phyloP scores from a whole-genome alignment of 257 asterid genomes.

The Solanum peruvianum region DNA sequence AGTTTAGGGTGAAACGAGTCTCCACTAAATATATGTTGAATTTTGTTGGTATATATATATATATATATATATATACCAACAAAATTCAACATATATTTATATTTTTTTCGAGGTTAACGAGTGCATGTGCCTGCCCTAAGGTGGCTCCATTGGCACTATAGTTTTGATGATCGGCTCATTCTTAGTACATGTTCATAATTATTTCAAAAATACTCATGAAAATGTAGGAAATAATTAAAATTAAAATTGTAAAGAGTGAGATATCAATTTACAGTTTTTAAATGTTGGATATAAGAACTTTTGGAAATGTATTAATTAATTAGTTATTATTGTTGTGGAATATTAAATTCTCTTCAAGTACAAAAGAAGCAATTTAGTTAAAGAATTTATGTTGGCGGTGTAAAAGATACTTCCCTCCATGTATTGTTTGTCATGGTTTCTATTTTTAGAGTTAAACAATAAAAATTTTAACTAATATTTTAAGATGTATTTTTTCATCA shows the following conservation, averaged over 20 bases:
- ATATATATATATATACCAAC: too few species aligned
- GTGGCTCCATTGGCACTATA: not conserved
- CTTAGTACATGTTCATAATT: not conserved
- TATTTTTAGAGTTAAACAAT: too few species aligned
- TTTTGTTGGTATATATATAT: too few species aligned
- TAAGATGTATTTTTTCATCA: too few species aligned
- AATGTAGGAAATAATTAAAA: not conserved
- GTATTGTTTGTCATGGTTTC: too few species aligned
- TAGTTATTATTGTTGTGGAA: not conserved
- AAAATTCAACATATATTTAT: too few species aligned
- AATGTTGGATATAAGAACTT: not conserved
- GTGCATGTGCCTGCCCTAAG: not conserved
- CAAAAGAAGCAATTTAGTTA: not conserved
- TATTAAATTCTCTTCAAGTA: not conserved
- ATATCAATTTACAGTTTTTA: not conserved
- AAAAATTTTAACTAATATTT: too few species aligned
- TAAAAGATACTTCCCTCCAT: not conserved
- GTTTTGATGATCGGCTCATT: not conserved
- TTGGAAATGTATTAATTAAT: not conserved
- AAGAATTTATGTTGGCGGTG: not conserved
- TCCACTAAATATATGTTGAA: not conserved
- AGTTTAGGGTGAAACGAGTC: not conserved
- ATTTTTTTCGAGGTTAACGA: not conserved
- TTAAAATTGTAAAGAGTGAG: not conserved
- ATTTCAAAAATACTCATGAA: not conserved